phyloP scores from a whole-genome alignment of 768 basidiomycete species.

The Tulasnella sp. region DNA sequence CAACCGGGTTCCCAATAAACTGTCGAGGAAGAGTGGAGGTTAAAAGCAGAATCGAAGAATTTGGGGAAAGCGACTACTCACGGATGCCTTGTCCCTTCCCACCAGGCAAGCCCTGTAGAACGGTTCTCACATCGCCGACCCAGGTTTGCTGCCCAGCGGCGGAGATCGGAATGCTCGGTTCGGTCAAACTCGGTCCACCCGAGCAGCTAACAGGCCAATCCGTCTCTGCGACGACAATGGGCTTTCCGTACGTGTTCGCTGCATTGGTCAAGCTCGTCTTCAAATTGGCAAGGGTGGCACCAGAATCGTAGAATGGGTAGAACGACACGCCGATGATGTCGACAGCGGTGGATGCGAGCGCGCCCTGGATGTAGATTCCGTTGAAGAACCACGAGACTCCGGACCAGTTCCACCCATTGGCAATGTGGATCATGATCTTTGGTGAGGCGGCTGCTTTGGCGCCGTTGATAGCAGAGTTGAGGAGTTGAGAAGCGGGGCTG shows the following conservation, averaged over 20 bases:
- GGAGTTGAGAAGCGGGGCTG: constrained; percentile 52
- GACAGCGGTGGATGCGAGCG: constrained; percentile 46
- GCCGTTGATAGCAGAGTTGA: constrained; percentile 52
- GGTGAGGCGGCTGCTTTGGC: constrained; percentile 30
- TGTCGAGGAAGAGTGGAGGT: too few relatives aligned
- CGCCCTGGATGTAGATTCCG: constrained; percentile 51
- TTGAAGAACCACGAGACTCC: constrained; percentile 49
- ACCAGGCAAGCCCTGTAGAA: constrained; percentile 42
- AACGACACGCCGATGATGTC: constrained; percentile 62
- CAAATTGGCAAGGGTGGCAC: constrained; percentile 50
- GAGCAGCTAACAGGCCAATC: constrained; percentile 55
- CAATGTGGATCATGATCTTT: constrained; percentile 56
- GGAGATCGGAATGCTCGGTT: constrained; percentile 44
- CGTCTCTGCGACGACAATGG: constrained; percentile 59
- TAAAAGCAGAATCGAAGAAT: too few relatives aligned
- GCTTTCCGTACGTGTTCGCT: constrained; percentile 50
- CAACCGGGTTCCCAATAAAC: constrained; percentile 67
- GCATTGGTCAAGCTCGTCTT: constrained; percentile 50
- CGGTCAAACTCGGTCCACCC: constrained; percentile 38
- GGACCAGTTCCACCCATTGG: constrained; percentile 56
- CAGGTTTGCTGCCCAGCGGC: constrained; percentile 52
- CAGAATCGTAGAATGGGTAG: constrained; percentile 34
- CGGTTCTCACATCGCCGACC: constrained; percentile 49
- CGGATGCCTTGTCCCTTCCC: constrained; percentile 31
- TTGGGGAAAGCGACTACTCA: constrained; percentile 31